Evolutionary conservation across 1,284 basidiomycete species (phyloP), one percentile per base, ranked within the genome.

Genomic region (Naganishia sp.): DNA sequence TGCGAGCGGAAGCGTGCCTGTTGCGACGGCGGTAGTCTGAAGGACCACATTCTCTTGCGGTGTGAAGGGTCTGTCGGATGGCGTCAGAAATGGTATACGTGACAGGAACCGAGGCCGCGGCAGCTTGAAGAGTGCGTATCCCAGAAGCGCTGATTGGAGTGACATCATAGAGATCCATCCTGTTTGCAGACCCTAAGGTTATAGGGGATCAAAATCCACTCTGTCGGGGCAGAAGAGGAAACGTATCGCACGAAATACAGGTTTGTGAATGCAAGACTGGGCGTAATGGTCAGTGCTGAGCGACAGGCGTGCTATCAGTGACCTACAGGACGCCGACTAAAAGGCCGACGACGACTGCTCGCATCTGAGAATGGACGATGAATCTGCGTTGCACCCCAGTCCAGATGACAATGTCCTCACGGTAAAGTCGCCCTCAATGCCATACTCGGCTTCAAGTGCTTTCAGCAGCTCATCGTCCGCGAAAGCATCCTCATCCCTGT

Each of bases 1-100:
- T 7, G 93, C 91, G 23, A 98, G 83, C 13, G 94, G 93, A 88
- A 96, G 92, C 0, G 82, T 82, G 0, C 83, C 83, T 13, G 91
- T 94, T 5, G 94, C 93, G 2, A 94, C 94, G 0, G 95, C 93
- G 0, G 92, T 95, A 0, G 94, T 96, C 77, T 98, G 95, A 6
- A 97, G 84, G 0, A 98, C 89, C 39, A 95, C 89, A 70, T 95
- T 92, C 77, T 96, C 92, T 78, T 93, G 90, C 0, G 92, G 86
- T 11, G 88, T 88, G 39, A 97, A 84, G 0, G 90, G 88, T 4
- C 56, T 75, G 11, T 70, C 68, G 10, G 52, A 39, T 23, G 42
- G 65, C 18, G 61, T 64, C 33, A 64, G 49, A 36, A 61, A 61
- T 43, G 59, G 59, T 52, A 61, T 52, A 3, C 48, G 59, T 69